Evolutionary conservation across 495 filamentous ascomycete genomes (phyloP), one percentile per base, ranked within the genome.

Genomic region (Hypoxylon perforatum): DNA sequence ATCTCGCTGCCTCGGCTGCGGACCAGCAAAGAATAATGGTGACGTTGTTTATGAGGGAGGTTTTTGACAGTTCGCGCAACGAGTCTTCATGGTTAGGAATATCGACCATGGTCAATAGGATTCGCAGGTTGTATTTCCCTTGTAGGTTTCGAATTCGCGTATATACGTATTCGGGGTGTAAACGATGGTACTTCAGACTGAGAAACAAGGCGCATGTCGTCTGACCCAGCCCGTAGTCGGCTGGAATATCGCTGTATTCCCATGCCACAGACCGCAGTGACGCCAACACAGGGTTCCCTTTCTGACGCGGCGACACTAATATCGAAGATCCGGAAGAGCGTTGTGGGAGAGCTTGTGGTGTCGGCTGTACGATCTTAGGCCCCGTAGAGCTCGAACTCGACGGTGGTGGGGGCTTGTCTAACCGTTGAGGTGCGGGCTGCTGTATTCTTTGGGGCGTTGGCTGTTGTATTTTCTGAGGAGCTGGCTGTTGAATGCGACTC

Each of bases 161-260:
- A 82, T 97, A 97, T 73, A 99, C 91, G 80, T 99, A 99, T 77
- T 98, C 95, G 1, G 95, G 95, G 76, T 99, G 96, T 46, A 97
- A 80, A 10, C 95, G 92, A 76, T 99, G 95, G 77, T 99, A 99
- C 77, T 99, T 99, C 30, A 99, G 84, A 22, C 90, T 94, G 14
- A 99, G 83, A 71, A 98, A 99, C 6, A 99, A 82, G 1, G 91
- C 93, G 65, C 94, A 97, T 15, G 94, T 94, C 0, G 93, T 97
- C 19, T 81, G 70, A 4, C 95, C 95, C 2, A 99, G 82, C 8
- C 92, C 90, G 72, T 96, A 99, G 77, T 99, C 95, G 15, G 94
- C 91, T 0, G 90, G 90, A 8, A 96, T 97, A 73, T 97, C 93
- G 39, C 91, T 91, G 74, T 97, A 99, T 77, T 98, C 95, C 95